These are phyloP conservation scores for Beauveria brongniartii DNA, from an alignment of 2,329 filamentous ascomycete species.

Conservation along the genomic window DNA sequence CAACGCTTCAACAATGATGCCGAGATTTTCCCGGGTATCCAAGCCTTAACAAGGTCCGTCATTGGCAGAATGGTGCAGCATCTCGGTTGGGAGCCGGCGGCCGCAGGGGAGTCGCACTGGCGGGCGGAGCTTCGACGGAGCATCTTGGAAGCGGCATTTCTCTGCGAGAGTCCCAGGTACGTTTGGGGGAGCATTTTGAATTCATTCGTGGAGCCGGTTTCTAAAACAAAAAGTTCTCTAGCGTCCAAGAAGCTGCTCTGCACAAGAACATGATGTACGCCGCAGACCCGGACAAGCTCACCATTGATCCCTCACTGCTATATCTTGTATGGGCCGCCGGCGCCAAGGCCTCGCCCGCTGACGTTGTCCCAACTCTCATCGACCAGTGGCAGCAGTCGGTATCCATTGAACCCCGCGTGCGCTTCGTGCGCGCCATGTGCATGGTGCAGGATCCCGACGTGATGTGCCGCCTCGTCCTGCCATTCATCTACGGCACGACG, in stretches of 20 bases:
- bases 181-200: constrained; percentile 19
- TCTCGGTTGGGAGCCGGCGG: constrained; percentile 74
- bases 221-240: background rate
- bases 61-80: constrained; percentile 73
- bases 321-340: background rate
- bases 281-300: background rate
- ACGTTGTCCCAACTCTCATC: background rate
- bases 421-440: background rate
- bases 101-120: constrained; percentile 71
- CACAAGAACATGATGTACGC: background rate
- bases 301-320: background rate
- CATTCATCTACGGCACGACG: constrained; percentile 66
- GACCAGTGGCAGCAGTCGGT: background rate
- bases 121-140: constrained; percentile 74
- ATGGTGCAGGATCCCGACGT: constrained; percentile 38
- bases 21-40: constrained; percentile 63
- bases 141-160: constrained; percentile 66
- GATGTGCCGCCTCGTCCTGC: constrained; percentile 56
- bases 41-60: constrained; percentile 73
- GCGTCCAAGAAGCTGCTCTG: background rate
- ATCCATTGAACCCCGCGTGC: background rate
- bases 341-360: background rate
- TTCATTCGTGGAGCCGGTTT: background rate
- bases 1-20: constrained; percentile 78
- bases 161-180: constrained; percentile 67